Evolutionary conservation across 2,329 filamentous ascomycete species (phyloP).

Genomic region (Talaromyces sp.): DNA sequence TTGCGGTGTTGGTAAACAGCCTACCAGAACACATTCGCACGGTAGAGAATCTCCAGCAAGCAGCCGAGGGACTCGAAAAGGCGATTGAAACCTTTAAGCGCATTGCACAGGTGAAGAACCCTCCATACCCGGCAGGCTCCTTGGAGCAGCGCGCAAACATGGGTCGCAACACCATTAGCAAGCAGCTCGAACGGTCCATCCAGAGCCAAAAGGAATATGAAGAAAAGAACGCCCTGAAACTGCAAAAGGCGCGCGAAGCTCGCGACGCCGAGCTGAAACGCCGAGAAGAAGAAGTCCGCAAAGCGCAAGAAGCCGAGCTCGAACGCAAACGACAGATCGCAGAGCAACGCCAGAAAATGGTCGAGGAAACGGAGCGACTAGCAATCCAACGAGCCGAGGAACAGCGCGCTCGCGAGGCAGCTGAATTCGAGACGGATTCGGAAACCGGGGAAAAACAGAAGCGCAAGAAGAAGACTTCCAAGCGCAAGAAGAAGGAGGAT

Average conservation of each 20-base stretch:
- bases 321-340: slow-evolving; percentile 74
- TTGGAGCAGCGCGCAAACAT: slow-evolving; percentile 95
- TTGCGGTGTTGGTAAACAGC: slow-evolving; percentile 72
- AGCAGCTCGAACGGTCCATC: slow-evolving; percentile 80
- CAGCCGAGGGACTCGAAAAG: slow-evolving; percentile 72
- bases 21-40: slow-evolving; percentile 72
- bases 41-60: slow-evolving; percentile 72
- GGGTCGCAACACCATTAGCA: slow-evolving; percentile 90
- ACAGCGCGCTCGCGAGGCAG: slow-evolving; percentile 62
- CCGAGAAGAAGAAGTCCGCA: slow-evolving; percentile 70
- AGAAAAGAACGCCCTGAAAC: slow-evolving; percentile 82
- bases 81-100: slow-evolving; percentile 67
- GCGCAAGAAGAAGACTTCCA: slow-evolving; percentile 50
- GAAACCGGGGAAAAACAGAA: slow-evolving; percentile 78
- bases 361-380: slow-evolving; percentile 66
- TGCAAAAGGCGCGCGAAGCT: slow-evolving; percentile 71
- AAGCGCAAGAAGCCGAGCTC: slow-evolving; percentile 61
- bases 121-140: slow-evolving; percentile 85
- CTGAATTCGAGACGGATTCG: slow-evolving; percentile 73
- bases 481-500: slow-evolving; percentile 58
- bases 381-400: slow-evolving; percentile 68
- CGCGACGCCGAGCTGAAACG: slow-evolving; percentile 74
- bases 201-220: slow-evolving; percentile 87
- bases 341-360: slow-evolving; percentile 78
- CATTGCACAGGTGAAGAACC: slow-evolving; percentile 56